Conservation (phyloP, 345 rosid species). For the Streptanthus diversifolius region DNA sequence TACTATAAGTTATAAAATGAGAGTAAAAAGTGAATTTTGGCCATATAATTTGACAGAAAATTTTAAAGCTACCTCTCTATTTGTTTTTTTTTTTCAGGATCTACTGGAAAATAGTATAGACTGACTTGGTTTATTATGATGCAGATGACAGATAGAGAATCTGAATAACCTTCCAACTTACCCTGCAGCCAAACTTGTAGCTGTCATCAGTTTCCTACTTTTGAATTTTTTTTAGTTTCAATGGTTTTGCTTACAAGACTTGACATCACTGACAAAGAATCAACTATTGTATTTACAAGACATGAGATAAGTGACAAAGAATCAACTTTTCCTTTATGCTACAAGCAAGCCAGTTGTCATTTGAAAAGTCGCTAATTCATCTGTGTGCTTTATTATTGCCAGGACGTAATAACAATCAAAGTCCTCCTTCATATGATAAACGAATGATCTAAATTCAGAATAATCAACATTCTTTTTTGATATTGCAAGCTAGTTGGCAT, state of each 20-base stretch:
- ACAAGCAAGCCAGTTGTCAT: background rate
- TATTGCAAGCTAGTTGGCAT: background rate
- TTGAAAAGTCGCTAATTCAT: background rate
- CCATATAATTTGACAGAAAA: background rate
- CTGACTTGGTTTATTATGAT: background rate
- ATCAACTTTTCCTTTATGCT: background rate
- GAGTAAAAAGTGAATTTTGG: too few species aligned
- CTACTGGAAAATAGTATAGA: background rate
- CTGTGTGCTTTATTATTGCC: background rate
- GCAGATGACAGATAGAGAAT: background rate
- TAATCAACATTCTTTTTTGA: background rate
- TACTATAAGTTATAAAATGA: too few species aligned
- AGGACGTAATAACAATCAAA: background rate
- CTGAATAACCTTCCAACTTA: background rate
- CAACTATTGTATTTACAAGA: background rate
- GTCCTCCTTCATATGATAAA: background rate
- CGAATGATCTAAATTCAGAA: background rate
- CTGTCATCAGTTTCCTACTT: background rate
- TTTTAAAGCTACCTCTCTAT: background rate
- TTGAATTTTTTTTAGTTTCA: background rate
- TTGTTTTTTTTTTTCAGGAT: background rate
- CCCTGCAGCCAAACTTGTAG: background rate
- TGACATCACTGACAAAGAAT: background rate
- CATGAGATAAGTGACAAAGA: too few species aligned
- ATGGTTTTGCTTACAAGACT: background rate